Conservation (phyloP, 23 red algal species). For the Gracilaria gracilis region DNA sequence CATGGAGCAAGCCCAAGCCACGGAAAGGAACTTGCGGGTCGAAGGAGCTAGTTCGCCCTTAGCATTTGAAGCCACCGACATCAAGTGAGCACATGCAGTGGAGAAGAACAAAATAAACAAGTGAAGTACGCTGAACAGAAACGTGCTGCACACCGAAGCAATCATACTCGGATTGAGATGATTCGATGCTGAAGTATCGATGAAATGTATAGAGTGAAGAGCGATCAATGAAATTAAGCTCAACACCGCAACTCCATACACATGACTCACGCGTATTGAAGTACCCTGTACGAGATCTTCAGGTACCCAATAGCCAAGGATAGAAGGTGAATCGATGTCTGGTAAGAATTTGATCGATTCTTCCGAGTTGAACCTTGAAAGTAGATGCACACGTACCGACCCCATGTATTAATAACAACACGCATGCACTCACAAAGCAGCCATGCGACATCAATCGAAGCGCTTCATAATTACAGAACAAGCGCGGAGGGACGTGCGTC, state of each 20-base stretch:
- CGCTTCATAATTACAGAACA: slow-evolving; percentile 2
- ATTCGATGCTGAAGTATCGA: neutral
- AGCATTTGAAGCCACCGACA: neutral
- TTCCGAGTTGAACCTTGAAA: neutral
- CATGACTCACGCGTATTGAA: neutral
- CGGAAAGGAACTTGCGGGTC: slow-evolving; percentile 10
- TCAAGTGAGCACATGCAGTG: neutral
- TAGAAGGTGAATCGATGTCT: neutral
- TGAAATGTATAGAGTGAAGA: neutral
- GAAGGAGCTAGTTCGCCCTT: neutral
- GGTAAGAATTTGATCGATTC: neutral
- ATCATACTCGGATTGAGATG: neutral
- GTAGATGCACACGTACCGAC: neutral
- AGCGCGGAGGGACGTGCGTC: slow-evolving; percentile 2
- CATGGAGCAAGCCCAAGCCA: slow-evolving; percentile 5
- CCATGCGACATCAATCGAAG: neutral
- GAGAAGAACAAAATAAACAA: slow-evolving; percentile 9
- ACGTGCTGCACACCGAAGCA: neutral
- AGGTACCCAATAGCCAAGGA: neutral
- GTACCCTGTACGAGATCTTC: neutral
- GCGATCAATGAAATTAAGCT: slow-evolving; percentile 13
- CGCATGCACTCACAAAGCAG: neutral
- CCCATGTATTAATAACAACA: slow-evolving; percentile 1
- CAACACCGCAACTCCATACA: slow-evolving; percentile 9
- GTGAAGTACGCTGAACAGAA: slow-evolving; percentile 1